Evolutionary conservation across 352 stramenopile genomes (phyloP), one percentile per base, ranked within the genome.

Genomic region (Phytophthora citricola): DNA sequence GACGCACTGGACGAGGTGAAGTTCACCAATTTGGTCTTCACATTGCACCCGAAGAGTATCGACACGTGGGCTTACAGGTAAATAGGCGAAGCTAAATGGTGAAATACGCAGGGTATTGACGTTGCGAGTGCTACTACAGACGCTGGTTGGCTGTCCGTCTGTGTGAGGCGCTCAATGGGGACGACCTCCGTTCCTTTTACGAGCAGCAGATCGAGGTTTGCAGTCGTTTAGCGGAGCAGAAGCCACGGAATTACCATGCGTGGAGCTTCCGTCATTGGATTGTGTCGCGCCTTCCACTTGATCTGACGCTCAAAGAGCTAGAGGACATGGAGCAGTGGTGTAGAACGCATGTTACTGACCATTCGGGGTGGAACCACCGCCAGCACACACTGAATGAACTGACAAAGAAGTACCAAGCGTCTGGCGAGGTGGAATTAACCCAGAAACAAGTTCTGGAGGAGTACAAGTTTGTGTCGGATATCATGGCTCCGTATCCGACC

Each of bases 241-340:
- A 89, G 48, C 68, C 83, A 4, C 83, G 85, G 47, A 95, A 95
- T 60, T 95, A 95, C 51, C 85, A 93, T 66, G 85, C 87, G 22
- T 95, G 87, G 87, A 93, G 85, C 57, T 94, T 90, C 58, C 83
- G 87, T 7, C 87, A 93, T 58, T 92, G 83, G 80, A 73, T 93
- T 39, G 74, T 88, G 43, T 85, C 69, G 11, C 58, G 71, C 10
- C 62, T 89, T n/a, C 29, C 66, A 0, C 24, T 63, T 0, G 47
- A 65, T 0, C 49, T 75, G 48, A 59, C 80, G 3, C 51, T 63
- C 1, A n/a, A 41, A n/a, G 87, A 95, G 55, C 66, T 95, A 0
- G 48, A 62, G 10, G 43, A 41, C 4, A 93, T 90, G 79, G 39
- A 72, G 32, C 38, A 46, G 5, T 95, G 85, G 85, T 93, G 83